phyloP scores from a whole-genome alignment of 2,329 filamentous ascomycete genomes.

The Fusarium kyushuense region DNA sequence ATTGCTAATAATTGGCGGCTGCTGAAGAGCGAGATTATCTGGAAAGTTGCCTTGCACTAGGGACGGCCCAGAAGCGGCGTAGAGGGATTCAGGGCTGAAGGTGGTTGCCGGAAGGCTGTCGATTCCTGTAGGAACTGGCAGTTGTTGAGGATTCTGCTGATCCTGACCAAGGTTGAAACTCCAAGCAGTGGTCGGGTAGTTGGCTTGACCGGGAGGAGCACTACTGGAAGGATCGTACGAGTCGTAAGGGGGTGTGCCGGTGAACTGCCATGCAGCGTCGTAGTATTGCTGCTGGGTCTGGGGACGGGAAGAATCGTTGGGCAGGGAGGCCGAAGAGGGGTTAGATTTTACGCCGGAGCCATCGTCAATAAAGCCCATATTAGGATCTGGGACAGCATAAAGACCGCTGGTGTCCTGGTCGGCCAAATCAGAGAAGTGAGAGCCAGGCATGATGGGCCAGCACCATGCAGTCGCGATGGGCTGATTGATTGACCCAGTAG shows the following conservation, averaged over 20 bases:
- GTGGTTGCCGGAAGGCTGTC: slow-evolving; percentile 51
- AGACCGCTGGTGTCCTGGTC: slow-evolving; percentile 57
- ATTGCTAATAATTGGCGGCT: slow-evolving; percentile 44
- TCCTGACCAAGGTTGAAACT: slow-evolving; percentile 50
- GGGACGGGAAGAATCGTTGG: slow-evolving; percentile 52
- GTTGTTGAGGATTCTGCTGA: slow-evolving; percentile 51
- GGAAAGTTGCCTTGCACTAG: slow-evolving; percentile 48
- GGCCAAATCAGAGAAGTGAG: slow-evolving; percentile 53
- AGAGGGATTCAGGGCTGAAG: slow-evolving; percentile 54
- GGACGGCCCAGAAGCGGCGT: slow-evolving; percentile 47
- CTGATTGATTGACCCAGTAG: slow-evolving; percentile 45
- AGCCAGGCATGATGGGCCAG: slow-evolving; percentile 47
- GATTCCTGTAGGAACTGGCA: slow-evolving; percentile 51
- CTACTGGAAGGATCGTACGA: slow-evolving; percentile 57
- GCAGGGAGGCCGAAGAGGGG: slow-evolving; percentile 47
- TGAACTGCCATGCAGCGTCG: slow-evolving; percentile 62
- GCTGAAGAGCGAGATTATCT: slow-evolving; percentile 49
- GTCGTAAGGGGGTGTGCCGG: slow-evolving; percentile 62
- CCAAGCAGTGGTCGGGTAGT: slow-evolving; percentile 52
- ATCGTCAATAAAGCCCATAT: slow-evolving; percentile 55
- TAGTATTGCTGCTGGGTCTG: slow-evolving; percentile 52
- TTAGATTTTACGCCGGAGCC: slow-evolving; percentile 51
- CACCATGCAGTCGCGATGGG: slow-evolving; percentile 49
- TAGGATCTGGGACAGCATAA: slow-evolving; percentile 60
- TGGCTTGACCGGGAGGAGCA: slow-evolving; percentile 51